These are phyloP conservation scores for Arthrobotrys iridis DNA, from an alignment of 2,329 filamentous ascomycete species.

Conservation along the genomic window DNA sequence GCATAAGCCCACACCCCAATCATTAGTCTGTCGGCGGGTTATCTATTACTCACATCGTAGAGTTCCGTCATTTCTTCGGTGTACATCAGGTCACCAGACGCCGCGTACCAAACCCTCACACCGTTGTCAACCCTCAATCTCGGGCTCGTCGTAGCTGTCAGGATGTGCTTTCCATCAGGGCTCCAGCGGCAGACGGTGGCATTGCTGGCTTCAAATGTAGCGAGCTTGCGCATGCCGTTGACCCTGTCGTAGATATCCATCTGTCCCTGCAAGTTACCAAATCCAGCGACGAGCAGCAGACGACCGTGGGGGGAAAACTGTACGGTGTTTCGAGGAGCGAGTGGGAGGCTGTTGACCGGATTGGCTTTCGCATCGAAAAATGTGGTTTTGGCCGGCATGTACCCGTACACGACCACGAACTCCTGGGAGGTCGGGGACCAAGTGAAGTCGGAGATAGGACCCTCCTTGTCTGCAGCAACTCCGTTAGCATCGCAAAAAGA, in stretches of 20 bases:
- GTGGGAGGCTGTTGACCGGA: constrained; percentile 82
- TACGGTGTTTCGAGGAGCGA: constrained; percentile 92
- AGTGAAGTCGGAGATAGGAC: constrained; percentile 96
- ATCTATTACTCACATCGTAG: constrained; percentile 72
- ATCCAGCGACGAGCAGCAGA: constrained; percentile 92
- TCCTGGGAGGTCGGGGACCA: constrained; percentile 98
- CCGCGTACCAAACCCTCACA: constrained; percentile 87
- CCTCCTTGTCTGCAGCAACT: constrained; percentile 79
- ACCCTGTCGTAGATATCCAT: constrained; percentile 97
- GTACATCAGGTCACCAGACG: constrained; percentile 88
- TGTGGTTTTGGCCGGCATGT: constrained; percentile 98
- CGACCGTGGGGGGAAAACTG: constrained; percentile 92
- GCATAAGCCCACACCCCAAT: not conserved
- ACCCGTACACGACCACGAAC: constrained; percentile 97
- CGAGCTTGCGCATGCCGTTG: constrained; percentile 91
- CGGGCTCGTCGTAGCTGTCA: constrained; percentile 97
- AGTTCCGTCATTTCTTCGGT: constrained; percentile 93
- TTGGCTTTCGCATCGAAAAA: constrained; percentile 93
- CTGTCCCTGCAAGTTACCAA: constrained; percentile 95
- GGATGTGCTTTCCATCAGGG: constrained; percentile 91
- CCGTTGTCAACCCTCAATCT: constrained; percentile 96
- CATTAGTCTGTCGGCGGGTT: constrained; percentile 9
- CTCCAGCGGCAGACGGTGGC: constrained; percentile 98
- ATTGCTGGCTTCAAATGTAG: constrained; percentile 93
- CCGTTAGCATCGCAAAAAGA: not conserved